Conservation (phyloP, 169 alveolate genomes). For the Perkinsus marinus region DNA sequence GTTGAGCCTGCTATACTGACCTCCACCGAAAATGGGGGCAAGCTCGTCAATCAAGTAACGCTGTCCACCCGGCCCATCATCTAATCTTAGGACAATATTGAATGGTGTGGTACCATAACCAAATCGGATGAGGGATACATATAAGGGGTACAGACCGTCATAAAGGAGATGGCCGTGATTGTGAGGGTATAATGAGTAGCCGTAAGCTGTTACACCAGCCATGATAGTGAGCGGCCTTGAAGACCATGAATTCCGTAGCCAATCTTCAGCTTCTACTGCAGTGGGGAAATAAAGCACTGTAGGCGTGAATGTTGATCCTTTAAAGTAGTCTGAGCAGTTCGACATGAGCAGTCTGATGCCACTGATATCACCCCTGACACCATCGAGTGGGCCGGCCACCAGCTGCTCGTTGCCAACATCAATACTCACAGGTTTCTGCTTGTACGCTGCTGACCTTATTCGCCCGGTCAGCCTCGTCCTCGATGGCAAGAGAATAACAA, state of each 20-base stretch:
- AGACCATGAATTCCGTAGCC: neutral
- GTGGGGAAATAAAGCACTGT: neutral
- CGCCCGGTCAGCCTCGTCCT: neutral
- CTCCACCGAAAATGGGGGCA: neutral
- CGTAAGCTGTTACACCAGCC: neutral
- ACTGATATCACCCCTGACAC: neutral
- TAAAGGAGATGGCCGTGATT: neutral
- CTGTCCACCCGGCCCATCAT: neutral
- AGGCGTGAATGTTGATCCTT: neutral
- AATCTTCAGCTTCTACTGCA: neutral
- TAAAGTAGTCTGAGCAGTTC: neutral
- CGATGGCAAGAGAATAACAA: neutral
- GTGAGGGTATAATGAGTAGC: neutral
- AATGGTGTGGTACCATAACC: neutral
- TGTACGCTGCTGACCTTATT: neutral
- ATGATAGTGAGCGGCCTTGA: neutral
- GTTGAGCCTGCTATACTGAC: neutral
- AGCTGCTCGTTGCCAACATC: neutral
- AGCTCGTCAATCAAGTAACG: neutral
- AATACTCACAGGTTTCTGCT: neutral
- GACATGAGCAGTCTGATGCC: neutral
- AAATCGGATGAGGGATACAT: neutral
- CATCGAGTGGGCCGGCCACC: neutral
- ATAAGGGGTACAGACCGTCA: neutral
- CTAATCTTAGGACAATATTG: neutral